Percentiles rank a stretch among this genome's conserved stretches.
These are phyloP conservation scores for Globisporangium acanthophoron DNA, from an alignment of 352 stramenopile genomes.

Conservation along the genomic window DNA sequence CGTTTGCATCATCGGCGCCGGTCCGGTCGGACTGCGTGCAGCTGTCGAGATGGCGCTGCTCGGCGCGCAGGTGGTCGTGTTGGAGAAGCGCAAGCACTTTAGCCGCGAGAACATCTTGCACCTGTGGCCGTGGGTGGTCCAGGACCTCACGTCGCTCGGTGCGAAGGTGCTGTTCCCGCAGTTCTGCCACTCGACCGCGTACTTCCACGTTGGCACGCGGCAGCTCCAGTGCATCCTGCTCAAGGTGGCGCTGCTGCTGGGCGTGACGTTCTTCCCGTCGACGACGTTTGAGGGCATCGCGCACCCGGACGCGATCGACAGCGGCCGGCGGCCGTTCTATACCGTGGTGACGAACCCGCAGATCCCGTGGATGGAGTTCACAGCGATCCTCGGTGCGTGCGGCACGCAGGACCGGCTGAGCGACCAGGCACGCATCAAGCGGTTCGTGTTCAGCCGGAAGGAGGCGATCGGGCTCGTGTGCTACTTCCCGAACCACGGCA, in stretches of 20 bases:
- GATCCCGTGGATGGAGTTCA: conserved; percentile 78
- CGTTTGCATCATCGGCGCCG: conserved; percentile 71
- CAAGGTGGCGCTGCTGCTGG: conserved; percentile 71
- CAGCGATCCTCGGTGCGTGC: conserved; percentile 53
- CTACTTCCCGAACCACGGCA: conserved; percentile 72
- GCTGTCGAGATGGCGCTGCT: conserved; percentile 70
- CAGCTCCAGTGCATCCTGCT: conserved; percentile 82
- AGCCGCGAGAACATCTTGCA: conserved; percentile 83
- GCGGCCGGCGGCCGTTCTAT: conserved; percentile 62
- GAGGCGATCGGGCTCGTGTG: conserved; percentile 78
- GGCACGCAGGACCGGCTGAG: conserved; percentile 68
- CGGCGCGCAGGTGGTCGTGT: conserved; percentile 61
- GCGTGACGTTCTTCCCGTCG: conserved; percentile 58
- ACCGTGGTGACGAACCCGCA: conserved; percentile 64
- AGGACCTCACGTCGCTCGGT: conserved; percentile 71
- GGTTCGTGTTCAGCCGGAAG: conserved; percentile 77
- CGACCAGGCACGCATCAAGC: conserved; percentile 59
- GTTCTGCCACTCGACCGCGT: conserved; percentile 77
- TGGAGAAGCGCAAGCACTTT: conserved; percentile 82
- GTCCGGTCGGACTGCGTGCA: conserved; percentile 65
- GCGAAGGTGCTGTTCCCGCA: conserved; percentile 80
- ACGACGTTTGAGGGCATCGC: conserved; percentile 61
- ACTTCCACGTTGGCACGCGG: conserved; percentile 84
- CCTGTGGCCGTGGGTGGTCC: conserved; percentile 79
- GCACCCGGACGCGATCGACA: conserved; percentile 43